phyloP scores from a whole-genome alignment of 345 rosid species.

The Limnanthes douglasii region DNA sequence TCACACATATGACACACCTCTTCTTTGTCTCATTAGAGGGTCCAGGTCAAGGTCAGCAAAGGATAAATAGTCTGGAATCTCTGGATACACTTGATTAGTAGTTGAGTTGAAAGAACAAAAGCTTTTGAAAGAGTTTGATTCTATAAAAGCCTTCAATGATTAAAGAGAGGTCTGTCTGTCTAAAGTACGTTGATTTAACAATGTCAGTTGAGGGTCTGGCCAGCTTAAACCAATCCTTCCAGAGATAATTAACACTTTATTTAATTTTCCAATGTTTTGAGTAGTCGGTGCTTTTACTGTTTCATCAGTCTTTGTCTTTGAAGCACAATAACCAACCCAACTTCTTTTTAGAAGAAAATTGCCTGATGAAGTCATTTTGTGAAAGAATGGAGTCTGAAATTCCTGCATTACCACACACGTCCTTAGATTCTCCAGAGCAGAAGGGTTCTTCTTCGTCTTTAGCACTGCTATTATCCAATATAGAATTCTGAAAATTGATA shows the following conservation, averaged over 20 bases:
- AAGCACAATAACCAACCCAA: conserved; percentile 52
- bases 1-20: conserved; percentile 56
- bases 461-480: conserved; percentile 18
- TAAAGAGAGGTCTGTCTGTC: conserved; percentile 51
- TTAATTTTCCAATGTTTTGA: conserved; percentile 18
- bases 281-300: conserved; percentile 7
- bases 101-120: conserved; percentile 49
- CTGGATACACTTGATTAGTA: conserved; percentile 21
- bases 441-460: conserved; percentile 7
- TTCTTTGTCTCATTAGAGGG: conserved; percentile 50
- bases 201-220: conserved; percentile 77
- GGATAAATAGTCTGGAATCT: conserved; percentile 17
- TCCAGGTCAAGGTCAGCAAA: conserved; percentile 57
- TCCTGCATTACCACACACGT: conserved; percentile 14
- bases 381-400: conserved; percentile 6
- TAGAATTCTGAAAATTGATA: conserved; percentile 47
- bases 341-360: conserved; percentile 43
- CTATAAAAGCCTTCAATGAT: conserved; percentile 31
- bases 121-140: conserved; percentile 37
- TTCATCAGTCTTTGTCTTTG: conserved; percentile 19
- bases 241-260: conserved; percentile 48
- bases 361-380: conserved; percentile 33
- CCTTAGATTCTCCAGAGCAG: conserved; percentile 12
- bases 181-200: conserved; percentile 41
- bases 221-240: conserved; percentile 73